Conservation (phyloP, 306 rosid species). For the Prunus mira region DNA sequence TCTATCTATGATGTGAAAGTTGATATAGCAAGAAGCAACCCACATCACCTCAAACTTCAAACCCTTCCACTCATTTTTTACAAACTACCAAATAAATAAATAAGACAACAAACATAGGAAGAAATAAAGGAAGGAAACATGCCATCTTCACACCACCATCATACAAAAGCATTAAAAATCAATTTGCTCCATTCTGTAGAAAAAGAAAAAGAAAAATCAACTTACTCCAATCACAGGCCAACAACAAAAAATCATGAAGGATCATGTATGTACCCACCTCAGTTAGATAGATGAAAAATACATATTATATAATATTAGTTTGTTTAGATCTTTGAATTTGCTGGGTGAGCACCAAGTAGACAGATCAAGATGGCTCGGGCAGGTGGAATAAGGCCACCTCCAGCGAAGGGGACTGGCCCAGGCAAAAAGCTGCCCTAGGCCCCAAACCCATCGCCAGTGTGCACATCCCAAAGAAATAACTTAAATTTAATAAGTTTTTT, state of each 20-base stretch:
- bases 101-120: background rate
- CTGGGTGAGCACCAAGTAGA: background rate
- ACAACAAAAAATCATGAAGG: background rate
- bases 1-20: too few relatives aligned
- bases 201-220: too few relatives aligned
- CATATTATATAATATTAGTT: background rate
- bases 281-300: background rate
- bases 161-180: too few relatives aligned
- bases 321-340: background rate
- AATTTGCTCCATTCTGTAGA: too few relatives aligned
- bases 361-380: conserved; percentile 65
- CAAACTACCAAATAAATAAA: background rate
- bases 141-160: too few relatives aligned
- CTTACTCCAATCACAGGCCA: background rate
- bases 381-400: conserved; percentile 51
- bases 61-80: background rate
- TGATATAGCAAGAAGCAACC: background rate
- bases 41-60: background rate
- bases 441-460: too few relatives aligned
- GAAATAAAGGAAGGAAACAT: too few relatives aligned
- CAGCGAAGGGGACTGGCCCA: too few relatives aligned
- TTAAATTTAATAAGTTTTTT: too few relatives aligned
- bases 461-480: too few relatives aligned
- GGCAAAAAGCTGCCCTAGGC: too few relatives aligned
- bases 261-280: background rate